A percentile compares a stretch with the other conserved stretches of the same genome.
Conservation (phyloP, 139 green algal species). For the Tetraselmis striata region DNA sequence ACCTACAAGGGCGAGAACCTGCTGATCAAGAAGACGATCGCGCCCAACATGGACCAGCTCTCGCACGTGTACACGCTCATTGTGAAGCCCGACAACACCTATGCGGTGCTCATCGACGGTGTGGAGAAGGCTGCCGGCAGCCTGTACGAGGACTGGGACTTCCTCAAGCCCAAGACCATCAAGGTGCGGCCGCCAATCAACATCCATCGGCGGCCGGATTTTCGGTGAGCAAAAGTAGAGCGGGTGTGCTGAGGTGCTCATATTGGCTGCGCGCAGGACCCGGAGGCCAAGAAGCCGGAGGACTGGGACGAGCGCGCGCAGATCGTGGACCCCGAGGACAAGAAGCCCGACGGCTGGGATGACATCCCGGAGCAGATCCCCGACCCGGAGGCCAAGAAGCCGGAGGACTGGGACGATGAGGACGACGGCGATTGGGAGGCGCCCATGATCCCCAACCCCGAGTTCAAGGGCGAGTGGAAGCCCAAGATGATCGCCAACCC, state of each 20-base stretch:
- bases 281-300: constrained; percentile 77
- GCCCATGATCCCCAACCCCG: constrained; percentile 76
- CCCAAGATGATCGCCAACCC: constrained; percentile 63
- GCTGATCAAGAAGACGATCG: constrained; percentile 15
- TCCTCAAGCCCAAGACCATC: constrained; percentile 74
- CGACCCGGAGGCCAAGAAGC: constrained; percentile 77
- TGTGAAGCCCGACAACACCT: constrained; percentile 63
- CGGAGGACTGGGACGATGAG: constrained; percentile 90
- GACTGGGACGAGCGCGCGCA: constrained; percentile 80
- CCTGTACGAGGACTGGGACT: constrained; percentile 79
- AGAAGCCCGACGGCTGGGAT: constrained; percentile 69
- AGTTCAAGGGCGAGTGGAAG: constrained; percentile 87
- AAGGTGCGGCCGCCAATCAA: constrained; percentile 31
- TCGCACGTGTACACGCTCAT: constrained; percentile 74
- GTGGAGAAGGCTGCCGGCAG: constrained; percentile 55
- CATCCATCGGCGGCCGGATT: too few species aligned
- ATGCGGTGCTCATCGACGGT: constrained; percentile 67
- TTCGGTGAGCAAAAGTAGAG: background rate
- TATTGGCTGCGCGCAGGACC: constrained; percentile 43
- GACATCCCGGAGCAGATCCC: constrained; percentile 71
- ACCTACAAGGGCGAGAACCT: constrained; percentile 59
- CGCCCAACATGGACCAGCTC: constrained; percentile 30
- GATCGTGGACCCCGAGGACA: constrained; percentile 67
- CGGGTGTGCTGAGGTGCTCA: background rate
- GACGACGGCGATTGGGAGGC: constrained; percentile 90